Conservation (phyloP, 2,329 filamentous ascomycete genomes). For the Ustulina deusta region DNA sequence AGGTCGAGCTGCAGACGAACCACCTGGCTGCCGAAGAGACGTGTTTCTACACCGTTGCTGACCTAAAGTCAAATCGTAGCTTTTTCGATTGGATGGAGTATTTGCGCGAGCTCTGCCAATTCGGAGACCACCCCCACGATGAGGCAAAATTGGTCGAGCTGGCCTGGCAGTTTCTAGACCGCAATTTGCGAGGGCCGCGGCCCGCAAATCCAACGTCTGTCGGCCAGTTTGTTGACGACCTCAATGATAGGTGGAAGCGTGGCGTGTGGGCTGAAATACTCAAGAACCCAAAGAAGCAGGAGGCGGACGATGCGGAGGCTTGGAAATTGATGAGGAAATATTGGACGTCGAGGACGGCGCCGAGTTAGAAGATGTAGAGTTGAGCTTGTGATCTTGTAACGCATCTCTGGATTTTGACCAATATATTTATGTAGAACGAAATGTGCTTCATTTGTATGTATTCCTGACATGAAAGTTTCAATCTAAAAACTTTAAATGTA, state of each 20-base stretch:
- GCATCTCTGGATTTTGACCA: background rate
- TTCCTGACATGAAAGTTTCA: too few relatives aligned
- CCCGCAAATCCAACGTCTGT: conserved; percentile 35
- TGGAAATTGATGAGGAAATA: conserved; percentile 41
- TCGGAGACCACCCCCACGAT: conserved; percentile 39
- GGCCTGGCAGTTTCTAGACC: conserved; percentile 49
- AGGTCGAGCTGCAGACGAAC: conserved; percentile 39
- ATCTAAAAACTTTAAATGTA: too few relatives aligned
- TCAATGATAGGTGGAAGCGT: conserved; percentile 36
- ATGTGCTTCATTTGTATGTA: too few relatives aligned
- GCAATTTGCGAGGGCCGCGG: conserved; percentile 41
- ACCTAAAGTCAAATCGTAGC: conserved; percentile 37
- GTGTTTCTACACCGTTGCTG: conserved; percentile 45
- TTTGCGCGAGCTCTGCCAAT: conserved; percentile 36
- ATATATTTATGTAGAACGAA: too few relatives aligned
- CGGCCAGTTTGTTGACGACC: conserved; percentile 41
- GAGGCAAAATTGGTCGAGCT: conserved; percentile 46
- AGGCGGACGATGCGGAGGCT: conserved; percentile 40
- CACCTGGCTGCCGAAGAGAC: conserved; percentile 38
- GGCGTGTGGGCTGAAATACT: conserved; percentile 40
- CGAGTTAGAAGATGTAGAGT: conserved; percentile 2
- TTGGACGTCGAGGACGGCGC: conserved; percentile 42
- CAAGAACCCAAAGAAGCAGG: conserved; percentile 39
- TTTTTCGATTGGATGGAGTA: conserved; percentile 45
- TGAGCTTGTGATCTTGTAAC: background rate